A percentile compares a stretch with the other conserved stretches of the same genome.
These are phyloP conservation scores for Penicillium oxalicum DNA, from an alignment of 2,329 filamentous ascomycete genomes.

Conservation along the genomic window DNA sequence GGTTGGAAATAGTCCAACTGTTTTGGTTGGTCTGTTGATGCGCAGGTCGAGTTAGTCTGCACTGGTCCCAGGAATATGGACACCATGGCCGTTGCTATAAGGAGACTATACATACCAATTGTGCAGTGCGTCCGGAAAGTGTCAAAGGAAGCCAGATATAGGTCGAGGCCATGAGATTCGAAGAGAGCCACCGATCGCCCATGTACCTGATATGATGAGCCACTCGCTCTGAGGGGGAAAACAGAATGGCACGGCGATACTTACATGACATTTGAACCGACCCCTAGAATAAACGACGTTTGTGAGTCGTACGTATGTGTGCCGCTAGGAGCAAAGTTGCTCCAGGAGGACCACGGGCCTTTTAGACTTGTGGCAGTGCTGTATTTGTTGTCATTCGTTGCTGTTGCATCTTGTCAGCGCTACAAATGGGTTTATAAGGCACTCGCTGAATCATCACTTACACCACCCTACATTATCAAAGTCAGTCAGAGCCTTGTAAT, in stretches of 20 bases:
- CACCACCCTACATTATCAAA: not conserved
- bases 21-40: not conserved
- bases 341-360: constrained; percentile 58
- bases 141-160: constrained; percentile 60
- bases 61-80: too few relatives aligned
- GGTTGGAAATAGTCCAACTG: not conserved
- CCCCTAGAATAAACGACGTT: not conserved
- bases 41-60: not conserved
- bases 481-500: not conserved
- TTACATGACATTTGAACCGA: not conserved
- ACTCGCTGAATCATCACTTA: not conserved
- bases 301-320: not conserved
- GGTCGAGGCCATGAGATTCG: constrained; percentile 55
- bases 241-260: not conserved
- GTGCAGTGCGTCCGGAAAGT: not conserved
- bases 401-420: not conserved
- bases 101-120: not conserved
- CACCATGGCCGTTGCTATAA: not conserved
- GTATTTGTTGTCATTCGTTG: constrained; percentile 53
- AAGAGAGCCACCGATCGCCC: constrained; percentile 60
- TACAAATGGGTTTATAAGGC: not conserved
- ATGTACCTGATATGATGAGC: constrained; percentile 45
- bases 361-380: constrained; percentile 52
- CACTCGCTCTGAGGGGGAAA: not conserved
- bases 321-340: constrained; percentile 40